Base-by-base conservation (phyloP, 1,284 basidiomycete species). In the Hemileia vastatrix region DNA sequence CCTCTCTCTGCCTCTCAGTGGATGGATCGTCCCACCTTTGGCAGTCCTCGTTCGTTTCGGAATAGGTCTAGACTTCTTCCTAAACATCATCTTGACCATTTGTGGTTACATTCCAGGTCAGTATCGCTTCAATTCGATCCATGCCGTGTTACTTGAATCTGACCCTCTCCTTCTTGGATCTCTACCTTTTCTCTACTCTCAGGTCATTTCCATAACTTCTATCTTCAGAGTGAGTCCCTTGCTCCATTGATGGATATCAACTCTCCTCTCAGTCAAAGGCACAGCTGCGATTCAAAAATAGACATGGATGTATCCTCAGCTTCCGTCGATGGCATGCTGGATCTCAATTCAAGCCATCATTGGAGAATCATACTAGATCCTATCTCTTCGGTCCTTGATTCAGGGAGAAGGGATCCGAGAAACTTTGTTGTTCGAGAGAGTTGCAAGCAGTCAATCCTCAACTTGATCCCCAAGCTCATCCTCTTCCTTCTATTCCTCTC, bases 1-100 rank as follows among this genome's bases (percentile, higher is more conserved):
- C 31, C 31, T 3, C 33, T 31, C n/a, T 36, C 19, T 49, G 24
- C 6, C 44, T 59, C 50, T 60, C 48, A 40, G 47, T 15, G 64
- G 64, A 2, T 69, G 66, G 68, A 43, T 71, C 51, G 55, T 64
- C 18, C 69, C 71, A n/a, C 68, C 67, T 13, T 31, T 67, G 36
- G 94, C 94, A 66, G 91, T 98, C 45, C 88, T 90, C 32, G 86
- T 90, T 27, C 83, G 94, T 63, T 98, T 98, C 77, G 94, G 94
- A 27, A 84, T 97, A 69, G 92, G 90, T 3, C 78, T 77, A 48
- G 94, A 96, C 77, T 94, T 97, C 77, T 93, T 88, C 82, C 79
- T 97, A 71, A 98, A 98, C 76, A 77, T 91, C 18, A 72, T 97
- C 69, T 77, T 94, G 55, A 95, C 91, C 32, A 83, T 96, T 64